Evolutionary conservation across 805 yeast genomes (phyloP), one percentile per base, ranked within the genome.

Genomic region (Candida palmyrensis): DNA sequence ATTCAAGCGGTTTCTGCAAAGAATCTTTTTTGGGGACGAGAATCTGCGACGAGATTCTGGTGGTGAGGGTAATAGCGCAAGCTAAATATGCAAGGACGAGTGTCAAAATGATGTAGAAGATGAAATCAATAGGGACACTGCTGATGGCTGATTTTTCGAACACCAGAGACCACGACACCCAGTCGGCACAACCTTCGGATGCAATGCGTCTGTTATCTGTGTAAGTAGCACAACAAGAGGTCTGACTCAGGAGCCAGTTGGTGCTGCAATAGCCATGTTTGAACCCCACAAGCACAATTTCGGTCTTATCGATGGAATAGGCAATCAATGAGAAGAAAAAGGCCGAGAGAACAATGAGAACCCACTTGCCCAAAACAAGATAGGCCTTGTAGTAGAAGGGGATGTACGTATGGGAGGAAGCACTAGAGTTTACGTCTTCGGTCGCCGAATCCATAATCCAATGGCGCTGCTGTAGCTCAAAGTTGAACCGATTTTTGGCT

Each of bases 181-280:
- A 74, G 19, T 56, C 57, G 1, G 55, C 35, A 38, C 75, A 70
- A 11, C 24, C 25, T 10, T 29, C 39, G 27, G 14, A 35, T 12
- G 30, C 38, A 5, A 26, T 18, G 23, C 44, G 7, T 24, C 30
- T 39, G 22, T 37, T 29, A 5, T 49, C 40, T 28, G 37, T 32
- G 6, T 57, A 58, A 5, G 49, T 39, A 20, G 22, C 38, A 41
- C 77, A 71, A 46, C 79, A 73, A 14, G 55, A 45, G 3, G 57
- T 58, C 41, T 70, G 68, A 35, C 66, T 55, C 3, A 55, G 49
- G 27, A 71, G 49, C 72, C 73, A 67, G 33, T 66, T 62, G 6
- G 62, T 42, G 11, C 51, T 42, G 50, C 80, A 75, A 44, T 68
- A 71, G 10, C 80, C 81, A 32, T 64, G 59, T 41, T 73, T 68